These are phyloP conservation scores for Microascus cirrosus DNA, from an alignment of 2,329 filamentous ascomycete genomes.

Conservation along the genomic window DNA sequence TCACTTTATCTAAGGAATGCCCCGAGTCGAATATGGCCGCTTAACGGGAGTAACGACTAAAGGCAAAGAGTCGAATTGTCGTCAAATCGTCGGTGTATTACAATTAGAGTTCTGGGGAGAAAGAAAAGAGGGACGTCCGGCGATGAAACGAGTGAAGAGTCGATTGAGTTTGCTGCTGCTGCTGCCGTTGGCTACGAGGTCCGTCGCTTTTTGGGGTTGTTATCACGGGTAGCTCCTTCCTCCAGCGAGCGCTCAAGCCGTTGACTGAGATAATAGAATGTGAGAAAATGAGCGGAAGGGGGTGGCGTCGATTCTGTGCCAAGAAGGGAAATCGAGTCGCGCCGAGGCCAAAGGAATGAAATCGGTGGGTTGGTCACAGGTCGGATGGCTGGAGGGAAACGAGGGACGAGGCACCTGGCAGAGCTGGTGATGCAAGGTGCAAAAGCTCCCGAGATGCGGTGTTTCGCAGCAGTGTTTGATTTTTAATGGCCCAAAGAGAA, in stretches of 20 bases:
- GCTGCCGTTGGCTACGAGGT: neutral
- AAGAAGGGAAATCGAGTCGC: conserved; percentile 7
- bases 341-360: neutral
- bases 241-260: neutral
- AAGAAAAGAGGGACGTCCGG: neutral
- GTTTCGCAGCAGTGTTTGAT: neutral
- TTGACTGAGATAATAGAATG: neutral
- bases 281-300: neutral
- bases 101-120: neutral
- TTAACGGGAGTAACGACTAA: neutral
- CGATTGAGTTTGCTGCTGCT: neutral
- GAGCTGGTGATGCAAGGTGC: neutral
- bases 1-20: conserved; percentile 2
- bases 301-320: conserved; percentile 1
- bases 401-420: neutral
- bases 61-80: neutral
- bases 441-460: neutral
- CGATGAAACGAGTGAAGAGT: neutral
- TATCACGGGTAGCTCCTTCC: neutral
- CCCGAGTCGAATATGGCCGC: neutral
- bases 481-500: neutral
- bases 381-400: neutral
- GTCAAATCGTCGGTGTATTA: neutral
- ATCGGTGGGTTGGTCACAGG: neutral
- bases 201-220: neutral